Evolutionary conservation across 2,329 filamentous ascomycete genomes (phyloP).

Genomic region (Aspergillus fumigatiaffinis): DNA sequence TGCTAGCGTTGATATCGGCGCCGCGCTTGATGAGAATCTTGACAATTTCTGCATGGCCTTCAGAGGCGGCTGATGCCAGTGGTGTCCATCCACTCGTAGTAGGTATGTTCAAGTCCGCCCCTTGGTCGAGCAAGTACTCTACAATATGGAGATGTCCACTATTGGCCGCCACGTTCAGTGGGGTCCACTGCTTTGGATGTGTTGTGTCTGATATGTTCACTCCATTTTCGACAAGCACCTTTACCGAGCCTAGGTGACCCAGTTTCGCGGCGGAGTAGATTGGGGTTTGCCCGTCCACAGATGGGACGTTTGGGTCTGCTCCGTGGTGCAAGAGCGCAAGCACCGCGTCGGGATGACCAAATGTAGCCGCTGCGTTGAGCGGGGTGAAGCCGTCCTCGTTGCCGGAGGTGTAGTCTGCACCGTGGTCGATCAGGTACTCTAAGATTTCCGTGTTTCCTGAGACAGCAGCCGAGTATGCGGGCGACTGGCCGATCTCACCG

Average conservation of each 20-base stretch:
- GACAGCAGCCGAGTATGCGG: slow-evolving; percentile 1
- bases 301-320: background rate
- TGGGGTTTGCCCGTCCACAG: background rate
- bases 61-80: background rate
- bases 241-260: background rate
- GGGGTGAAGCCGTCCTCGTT: slow-evolving; percentile 1
- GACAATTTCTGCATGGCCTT: background rate
- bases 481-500: slow-evolving; percentile 1
- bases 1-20: background rate
- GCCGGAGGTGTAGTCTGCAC: background rate
- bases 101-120: background rate
- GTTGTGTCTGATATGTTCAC: background rate
- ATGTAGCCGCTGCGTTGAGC: slow-evolving; percentile 1
- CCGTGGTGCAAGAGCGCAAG: background rate
- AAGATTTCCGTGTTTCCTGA: background rate
- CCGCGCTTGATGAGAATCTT: background rate
- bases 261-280: background rate
- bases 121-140: background rate
- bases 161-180: background rate
- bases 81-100: background rate
- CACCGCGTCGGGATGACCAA: background rate
- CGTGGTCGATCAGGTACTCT: background rate
- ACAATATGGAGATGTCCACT: background rate
- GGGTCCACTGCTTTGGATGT: background rate
- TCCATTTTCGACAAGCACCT: slow-evolving; percentile 1